phyloP scores from a whole-genome alignment of 1,284 basidiomycete species.

The Malassezia sp. region DNA sequence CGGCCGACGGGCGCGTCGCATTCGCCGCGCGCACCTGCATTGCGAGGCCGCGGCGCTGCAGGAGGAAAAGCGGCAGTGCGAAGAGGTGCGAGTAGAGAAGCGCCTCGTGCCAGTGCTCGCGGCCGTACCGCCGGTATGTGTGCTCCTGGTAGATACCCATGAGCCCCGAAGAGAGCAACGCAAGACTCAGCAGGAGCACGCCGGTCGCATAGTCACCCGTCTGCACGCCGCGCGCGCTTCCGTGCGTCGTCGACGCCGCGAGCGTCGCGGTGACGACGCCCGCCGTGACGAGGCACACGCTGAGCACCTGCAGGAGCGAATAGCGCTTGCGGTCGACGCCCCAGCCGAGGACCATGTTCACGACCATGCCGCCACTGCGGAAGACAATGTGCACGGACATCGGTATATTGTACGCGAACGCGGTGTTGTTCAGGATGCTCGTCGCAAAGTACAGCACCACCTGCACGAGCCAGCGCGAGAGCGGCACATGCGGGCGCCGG shows the following conservation, averaged over 20 bases:
- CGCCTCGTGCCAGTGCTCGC: conserved; percentile 68
- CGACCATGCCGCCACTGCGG: conserved; percentile 72
- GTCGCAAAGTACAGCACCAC: conserved; percentile 70
- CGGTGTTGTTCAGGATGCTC: conserved; percentile 78
- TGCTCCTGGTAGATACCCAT: conserved; percentile 77
- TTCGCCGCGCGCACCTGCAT: conserved; percentile 24
- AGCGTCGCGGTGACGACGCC: conserved; percentile 76
- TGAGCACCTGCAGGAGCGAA: conserved; percentile 43
- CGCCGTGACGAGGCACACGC: conserved; percentile 65
- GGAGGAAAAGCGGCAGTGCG: conserved; percentile 60
- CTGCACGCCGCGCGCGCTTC: too few relatives aligned
- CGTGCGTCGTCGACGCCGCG: conserved; percentile 41
- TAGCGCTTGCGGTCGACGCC: conserved; percentile 51
- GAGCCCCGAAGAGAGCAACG: conserved; percentile 67
- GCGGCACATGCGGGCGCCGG: conserved; percentile 52
- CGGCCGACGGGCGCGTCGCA: conserved; percentile 23
- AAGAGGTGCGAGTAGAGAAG: conserved; percentile 67
- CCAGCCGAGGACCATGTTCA: conserved; percentile 66
- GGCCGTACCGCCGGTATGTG: conserved; percentile 61
- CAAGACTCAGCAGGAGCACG: conserved; percentile 61
- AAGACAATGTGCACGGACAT: conserved; percentile 92
- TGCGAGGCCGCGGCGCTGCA: conserved; percentile 10
- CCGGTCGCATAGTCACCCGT: conserved; percentile 57
- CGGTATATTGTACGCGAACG: conserved; percentile 71
- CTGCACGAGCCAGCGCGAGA: conserved; percentile 65